Base-by-base conservation (phyloP, 495 filamentous ascomycete genomes). In the Hypomontagnella monticulosa region DNA sequence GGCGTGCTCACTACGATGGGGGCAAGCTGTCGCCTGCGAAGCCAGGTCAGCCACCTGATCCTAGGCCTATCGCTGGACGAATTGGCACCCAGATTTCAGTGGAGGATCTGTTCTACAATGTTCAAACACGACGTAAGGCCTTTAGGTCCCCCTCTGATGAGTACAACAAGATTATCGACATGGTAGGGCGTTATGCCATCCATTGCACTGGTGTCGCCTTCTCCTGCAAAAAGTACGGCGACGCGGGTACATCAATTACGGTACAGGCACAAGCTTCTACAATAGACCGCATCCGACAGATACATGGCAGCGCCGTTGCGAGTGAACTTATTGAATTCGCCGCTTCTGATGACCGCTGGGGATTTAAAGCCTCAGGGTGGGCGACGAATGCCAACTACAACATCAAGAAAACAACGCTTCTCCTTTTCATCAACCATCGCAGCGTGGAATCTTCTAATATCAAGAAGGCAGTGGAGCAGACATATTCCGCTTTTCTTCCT, bases 371-470 rank as follows among this genome's bases (percentile, higher is more conserved):
- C 16, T 85, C 87, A 6, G 95, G 92, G 0, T 88, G 90, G 77
- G 87, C 89, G 10, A 97, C 91, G 27, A 99, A 97, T 71, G 94
- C 96, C 16, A 99, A 99, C 70, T 96, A 97, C 76, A 90, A 91
- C 75, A 88, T 95, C 58, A 99, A 98, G 76, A 91, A 89, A 73
- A 97, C 93, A 0, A 89, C 85, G 0, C 82, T 98, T 7, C 80
- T 99, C 5, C 83, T 99, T 3, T 99, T 99, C 76, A 98, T 99
- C 74, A 99, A 99, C 66, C 92, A 97, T 73, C 89, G 96, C 19
- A 89, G 93, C n/a, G 96, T 99, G 3, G 96, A 98, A 68, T 97
- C 93, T 1, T 88, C 89, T 2, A 85, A 89, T 23, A 91, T 98
- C 61, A 95, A 92, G 66, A 94, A 94, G 69, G 90, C 91, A 2